These are phyloP conservation scores for Volutella citrinella DNA, from an alignment of 2,329 filamentous ascomycete genomes.

Conservation along the genomic window DNA sequence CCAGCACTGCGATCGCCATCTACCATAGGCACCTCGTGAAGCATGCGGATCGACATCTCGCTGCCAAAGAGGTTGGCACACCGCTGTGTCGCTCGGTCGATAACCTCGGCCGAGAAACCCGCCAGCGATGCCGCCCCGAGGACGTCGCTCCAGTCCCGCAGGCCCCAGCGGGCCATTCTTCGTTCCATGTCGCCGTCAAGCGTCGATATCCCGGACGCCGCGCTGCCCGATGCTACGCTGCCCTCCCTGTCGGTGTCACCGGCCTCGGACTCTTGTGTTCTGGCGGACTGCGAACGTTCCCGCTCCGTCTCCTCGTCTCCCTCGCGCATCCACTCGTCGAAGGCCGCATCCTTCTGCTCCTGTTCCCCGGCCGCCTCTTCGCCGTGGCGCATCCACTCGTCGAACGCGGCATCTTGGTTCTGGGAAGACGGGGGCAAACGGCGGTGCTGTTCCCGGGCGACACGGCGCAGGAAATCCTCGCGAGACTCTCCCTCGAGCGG, in stretches of 20 bases:
- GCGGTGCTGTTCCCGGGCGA: constrained; percentile 42
- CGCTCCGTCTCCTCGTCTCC: constrained; percentile 26
- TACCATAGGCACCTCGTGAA: constrained; percentile 39
- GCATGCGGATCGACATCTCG: constrained; percentile 60
- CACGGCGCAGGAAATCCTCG: constrained; percentile 42
- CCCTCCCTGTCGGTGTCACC: constrained; percentile 15
- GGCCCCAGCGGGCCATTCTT: constrained; percentile 36
- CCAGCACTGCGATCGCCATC: constrained; percentile 18
- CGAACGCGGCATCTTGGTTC: constrained; percentile 30
- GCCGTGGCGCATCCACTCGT: constrained; percentile 33
- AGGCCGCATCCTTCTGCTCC: constrained; percentile 27
- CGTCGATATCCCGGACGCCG: constrained; percentile 10
- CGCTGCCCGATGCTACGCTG: too few relatives aligned
- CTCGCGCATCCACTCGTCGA: constrained; percentile 32
- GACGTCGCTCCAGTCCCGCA: constrained; percentile 83
- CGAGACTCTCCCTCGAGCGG: constrained; percentile 44
- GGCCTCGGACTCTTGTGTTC: constrained; percentile 13
- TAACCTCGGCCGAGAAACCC: constrained; percentile 62
- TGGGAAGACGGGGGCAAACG: constrained; percentile 22
- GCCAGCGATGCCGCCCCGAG: constrained; percentile 73
- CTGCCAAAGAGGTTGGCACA: constrained; percentile 76
- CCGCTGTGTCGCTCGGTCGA: constrained; percentile 68
- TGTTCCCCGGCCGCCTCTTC: constrained; percentile 32
- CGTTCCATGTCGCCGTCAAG: constrained; percentile 19
- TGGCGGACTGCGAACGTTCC: constrained; percentile 14